Evolutionary conservation across 2,329 filamentous ascomycete genomes (phyloP).

Genomic region (Annulohypoxylon truncatum): DNA sequence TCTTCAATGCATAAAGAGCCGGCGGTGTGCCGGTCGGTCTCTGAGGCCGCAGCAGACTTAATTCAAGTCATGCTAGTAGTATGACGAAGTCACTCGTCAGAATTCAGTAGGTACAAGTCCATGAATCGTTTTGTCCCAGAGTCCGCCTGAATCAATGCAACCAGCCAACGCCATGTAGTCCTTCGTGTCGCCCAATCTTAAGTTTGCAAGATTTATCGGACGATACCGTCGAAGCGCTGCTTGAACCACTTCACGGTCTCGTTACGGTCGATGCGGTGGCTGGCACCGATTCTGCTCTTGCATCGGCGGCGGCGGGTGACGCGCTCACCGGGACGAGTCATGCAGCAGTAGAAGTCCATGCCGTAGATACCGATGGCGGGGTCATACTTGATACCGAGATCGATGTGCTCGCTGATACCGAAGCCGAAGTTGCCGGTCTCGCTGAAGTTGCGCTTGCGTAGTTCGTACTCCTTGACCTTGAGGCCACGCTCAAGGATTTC

Average conservation of each 20-base stretch:
- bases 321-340: conserved; percentile 99
- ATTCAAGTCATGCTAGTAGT: conserved; percentile 66
- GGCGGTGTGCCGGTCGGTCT: conserved; percentile 78
- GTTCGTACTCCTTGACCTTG: conserved; percentile 99
- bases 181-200: conserved; percentile 35
- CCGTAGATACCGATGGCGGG: conserved; percentile 98
- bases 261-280: conserved; percentile 91
- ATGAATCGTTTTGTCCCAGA: conserved; percentile 55
- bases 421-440: conserved; percentile 99
- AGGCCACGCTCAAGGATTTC: conserved; percentile 99
- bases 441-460: conserved; percentile 99
- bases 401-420: conserved; percentile 99
- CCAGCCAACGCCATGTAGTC: conserved; percentile 53
- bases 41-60: conserved; percentile 76
- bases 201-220: conserved; percentile 78
- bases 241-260: conserved; percentile 99
- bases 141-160: conserved; percentile 54
- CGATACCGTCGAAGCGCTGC: conserved; percentile 94
- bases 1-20: conserved; percentile 58
- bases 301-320: conserved; percentile 93
- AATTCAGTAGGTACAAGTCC: conserved; percentile 56
- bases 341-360: conserved; percentile 99
- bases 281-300: conserved; percentile 86
- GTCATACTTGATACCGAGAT: conserved; percentile 99
- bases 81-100: conserved; percentile 59